Evolutionary conservation across 352 stramenopile species (phyloP).

Genomic region (Phytophthora capsici): DNA sequence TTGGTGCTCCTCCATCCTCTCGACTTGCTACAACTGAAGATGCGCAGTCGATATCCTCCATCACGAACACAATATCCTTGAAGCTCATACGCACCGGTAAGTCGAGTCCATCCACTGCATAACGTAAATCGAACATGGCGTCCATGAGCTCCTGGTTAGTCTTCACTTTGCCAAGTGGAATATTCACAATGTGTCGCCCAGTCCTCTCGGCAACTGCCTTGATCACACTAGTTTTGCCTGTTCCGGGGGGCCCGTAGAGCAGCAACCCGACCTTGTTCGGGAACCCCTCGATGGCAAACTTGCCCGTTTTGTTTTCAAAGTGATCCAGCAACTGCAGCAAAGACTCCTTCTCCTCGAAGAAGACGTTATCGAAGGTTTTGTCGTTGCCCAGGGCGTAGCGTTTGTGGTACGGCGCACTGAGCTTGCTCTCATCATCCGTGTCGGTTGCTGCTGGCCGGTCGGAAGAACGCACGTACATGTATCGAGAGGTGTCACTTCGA

Average conservation of each 20-base stretch:
- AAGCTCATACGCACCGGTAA: slow-evolving; percentile 70
- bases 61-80: slow-evolving; percentile 91
- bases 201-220: slow-evolving; percentile 83
- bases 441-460: slow-evolving; percentile 11
- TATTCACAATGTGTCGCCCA: slow-evolving; percentile 73
- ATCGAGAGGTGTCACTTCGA: slow-evolving; percentile 47
- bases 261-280: slow-evolving; percentile 91
- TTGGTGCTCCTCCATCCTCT: slow-evolving; percentile 22
- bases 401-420: slow-evolving; percentile 44
- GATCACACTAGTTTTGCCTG: slow-evolving; percentile 91
- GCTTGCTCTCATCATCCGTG: slow-evolving; percentile 20
- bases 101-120: slow-evolving; percentile 60
- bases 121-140: slow-evolving; percentile 76
- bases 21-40: slow-evolving; percentile 67
- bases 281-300: slow-evolving; percentile 88
- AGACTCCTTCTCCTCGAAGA: slow-evolving; percentile 83
- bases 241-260: slow-evolving; percentile 85
- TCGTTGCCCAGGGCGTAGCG: slow-evolving; percentile 83
- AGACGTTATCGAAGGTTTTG: slow-evolving; percentile 91
- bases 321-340: slow-evolving; percentile 79
- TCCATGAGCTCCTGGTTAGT: slow-evolving; percentile 89
- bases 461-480: slow-evolving; percentile 47
- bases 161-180: slow-evolving; percentile 69
- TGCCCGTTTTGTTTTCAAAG: slow-evolving; percentile 73
- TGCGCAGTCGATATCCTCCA: slow-evolving; percentile 89